Conservation (phyloP, 345 rosid genomes). For the Kandelia obovata region DNA sequence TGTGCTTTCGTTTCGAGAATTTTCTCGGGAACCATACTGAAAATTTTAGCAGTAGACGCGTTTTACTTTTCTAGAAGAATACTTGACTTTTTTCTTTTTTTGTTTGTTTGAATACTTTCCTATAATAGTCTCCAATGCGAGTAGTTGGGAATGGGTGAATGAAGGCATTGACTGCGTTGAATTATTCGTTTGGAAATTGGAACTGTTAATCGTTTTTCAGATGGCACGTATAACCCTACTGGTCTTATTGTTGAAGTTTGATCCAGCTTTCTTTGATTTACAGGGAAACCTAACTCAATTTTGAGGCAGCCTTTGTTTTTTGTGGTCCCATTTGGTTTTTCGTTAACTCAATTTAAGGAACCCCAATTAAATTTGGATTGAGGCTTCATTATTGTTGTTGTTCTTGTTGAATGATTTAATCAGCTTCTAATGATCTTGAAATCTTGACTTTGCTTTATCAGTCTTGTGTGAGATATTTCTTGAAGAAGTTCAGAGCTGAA, state of each 20-base stretch:
- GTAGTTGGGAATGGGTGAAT: not conserved
- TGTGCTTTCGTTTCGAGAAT: not conserved
- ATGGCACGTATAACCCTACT: not conserved
- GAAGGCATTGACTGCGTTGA: not conserved
- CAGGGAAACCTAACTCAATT: not conserved
- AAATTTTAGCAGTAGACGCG: not conserved
- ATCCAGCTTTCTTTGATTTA: not conserved
- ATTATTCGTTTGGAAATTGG: not conserved
- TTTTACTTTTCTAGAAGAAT: too few relatives aligned
- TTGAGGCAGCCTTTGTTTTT: not conserved
- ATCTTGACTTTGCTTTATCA: slow-evolving; percentile 11
- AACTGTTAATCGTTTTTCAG: not conserved
- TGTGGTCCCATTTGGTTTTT: not conserved
- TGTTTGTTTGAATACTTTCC: too few relatives aligned
- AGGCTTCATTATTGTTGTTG: slow-evolving; percentile 3
- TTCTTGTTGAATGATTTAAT: not conserved
- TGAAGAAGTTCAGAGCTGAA: not conserved
- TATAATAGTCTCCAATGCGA: not conserved
- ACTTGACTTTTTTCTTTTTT: not conserved
- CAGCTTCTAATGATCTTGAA: slow-evolving; percentile 8
- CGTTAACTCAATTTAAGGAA: too few relatives aligned
- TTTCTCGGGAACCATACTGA: not conserved
- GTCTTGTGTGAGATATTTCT: slow-evolving; percentile 5
- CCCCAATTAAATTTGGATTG: too few relatives aligned
- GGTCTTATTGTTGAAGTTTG: not conserved